phyloP scores from a whole-genome alignment of 1,284 basidiomycete species.

The Malassezia nana region DNA sequence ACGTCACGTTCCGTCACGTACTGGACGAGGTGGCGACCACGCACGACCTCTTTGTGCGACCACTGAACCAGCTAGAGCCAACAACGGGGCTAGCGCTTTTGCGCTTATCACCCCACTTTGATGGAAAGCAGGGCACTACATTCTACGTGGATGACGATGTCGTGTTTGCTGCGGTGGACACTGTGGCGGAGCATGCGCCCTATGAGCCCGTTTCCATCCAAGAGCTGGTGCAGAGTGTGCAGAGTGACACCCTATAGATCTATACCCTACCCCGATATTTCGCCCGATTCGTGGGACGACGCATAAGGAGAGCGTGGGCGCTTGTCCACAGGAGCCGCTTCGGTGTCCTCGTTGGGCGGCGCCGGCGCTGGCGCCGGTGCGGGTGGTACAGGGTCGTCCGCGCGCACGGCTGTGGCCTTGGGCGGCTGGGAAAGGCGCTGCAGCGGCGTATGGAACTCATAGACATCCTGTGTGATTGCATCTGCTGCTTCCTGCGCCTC shows the following conservation, averaged over 20 bases:
- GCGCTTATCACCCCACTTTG: constrained; percentile 64
- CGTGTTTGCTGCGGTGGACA: constrained; percentile 11
- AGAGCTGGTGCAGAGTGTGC: constrained; percentile 7
- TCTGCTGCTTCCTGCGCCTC: constrained; percentile 27
- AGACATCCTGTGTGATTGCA: constrained; percentile 32
- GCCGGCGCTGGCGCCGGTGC: background rate
- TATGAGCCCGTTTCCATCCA: constrained; percentile 11
- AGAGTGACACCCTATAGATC: background rate
- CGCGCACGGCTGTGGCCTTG: background rate
- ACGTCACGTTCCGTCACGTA: constrained; percentile 69
- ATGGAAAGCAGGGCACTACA: constrained; percentile 71
- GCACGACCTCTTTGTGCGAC: constrained; percentile 77
- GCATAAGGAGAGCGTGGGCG: background rate
- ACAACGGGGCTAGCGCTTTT: constrained; percentile 70
- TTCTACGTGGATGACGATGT: constrained; percentile 77
- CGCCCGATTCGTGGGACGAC: constrained; percentile 4
- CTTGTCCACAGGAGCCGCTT: background rate
- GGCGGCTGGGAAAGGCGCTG: constrained; percentile 1
- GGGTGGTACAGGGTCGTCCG: background rate
- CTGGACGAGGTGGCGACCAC: constrained; percentile 75
- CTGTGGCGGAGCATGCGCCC: background rate
- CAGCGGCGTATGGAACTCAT: constrained; percentile 23
- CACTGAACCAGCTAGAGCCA: constrained; percentile 69
- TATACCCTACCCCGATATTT: constrained; percentile 6
- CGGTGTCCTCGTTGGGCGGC: background rate